phyloP scores from a whole-genome alignment of 257 asterid species.

The Gentiana dahurica region DNA sequence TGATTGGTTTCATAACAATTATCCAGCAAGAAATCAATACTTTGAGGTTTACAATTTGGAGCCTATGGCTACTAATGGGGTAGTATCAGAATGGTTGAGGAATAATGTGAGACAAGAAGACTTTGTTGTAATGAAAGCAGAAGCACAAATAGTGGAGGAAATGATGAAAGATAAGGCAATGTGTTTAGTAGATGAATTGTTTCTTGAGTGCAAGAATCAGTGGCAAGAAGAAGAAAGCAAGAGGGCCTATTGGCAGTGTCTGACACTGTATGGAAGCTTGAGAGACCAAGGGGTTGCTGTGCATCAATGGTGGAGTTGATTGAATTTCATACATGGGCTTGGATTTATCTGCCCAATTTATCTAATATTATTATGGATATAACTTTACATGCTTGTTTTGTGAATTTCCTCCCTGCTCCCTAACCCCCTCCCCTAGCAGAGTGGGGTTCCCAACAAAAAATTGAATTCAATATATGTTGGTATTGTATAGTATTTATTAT shows the following conservation, averaged over 20 bases:
- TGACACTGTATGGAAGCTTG: constrained; percentile 43
- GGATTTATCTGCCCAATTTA: not conserved
- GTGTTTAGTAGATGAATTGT: constrained; percentile 13
- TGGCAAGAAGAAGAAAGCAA: constrained; percentile 14
- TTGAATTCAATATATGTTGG: too few relatives aligned
- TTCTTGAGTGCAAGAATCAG: constrained; percentile 7
- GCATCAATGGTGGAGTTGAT: constrained; percentile 56
- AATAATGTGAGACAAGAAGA: constrained; percentile 33
- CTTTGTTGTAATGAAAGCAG: constrained; percentile 63
- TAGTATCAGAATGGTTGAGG: constrained; percentile 28
- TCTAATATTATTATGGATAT: not conserved
- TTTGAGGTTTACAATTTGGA: constrained; percentile 39
- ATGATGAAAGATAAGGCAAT: constrained; percentile 34
- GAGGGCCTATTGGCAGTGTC: constrained; percentile 57
- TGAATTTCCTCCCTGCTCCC: too few relatives aligned
- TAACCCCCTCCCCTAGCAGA: too few relatives aligned
- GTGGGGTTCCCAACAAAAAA: too few relatives aligned
- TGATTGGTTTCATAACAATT: constrained; percentile 58
- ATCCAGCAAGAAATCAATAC: constrained; percentile 51
- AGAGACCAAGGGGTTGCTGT: constrained; percentile 54
- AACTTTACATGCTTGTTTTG: not conserved
- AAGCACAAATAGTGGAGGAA: constrained; percentile 42
- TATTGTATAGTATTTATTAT: too few relatives aligned
- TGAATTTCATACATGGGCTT: not conserved
- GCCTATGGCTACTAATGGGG: not conserved